A percentile compares a stretch with the other conserved stretches of the same genome.
These are phyloP conservation scores for Castanospermum australe DNA, from an alignment of 306 rosid species.

Conservation along the genomic window DNA sequence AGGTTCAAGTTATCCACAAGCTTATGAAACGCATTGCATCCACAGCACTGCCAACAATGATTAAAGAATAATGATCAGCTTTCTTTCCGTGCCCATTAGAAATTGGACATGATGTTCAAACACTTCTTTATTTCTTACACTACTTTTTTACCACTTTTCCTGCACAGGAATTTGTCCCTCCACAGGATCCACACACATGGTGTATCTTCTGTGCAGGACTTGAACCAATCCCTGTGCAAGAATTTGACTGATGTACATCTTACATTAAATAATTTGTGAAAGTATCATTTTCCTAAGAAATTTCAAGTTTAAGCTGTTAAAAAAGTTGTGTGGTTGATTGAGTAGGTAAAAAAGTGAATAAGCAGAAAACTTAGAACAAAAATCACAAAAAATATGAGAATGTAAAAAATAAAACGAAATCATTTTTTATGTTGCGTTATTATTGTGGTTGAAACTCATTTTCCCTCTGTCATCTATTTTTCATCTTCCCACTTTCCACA, in stretches of 20 bases:
- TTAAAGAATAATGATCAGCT: neutral
- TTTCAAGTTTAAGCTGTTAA: neutral
- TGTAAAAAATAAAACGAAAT: neutral
- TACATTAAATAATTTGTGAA: neutral
- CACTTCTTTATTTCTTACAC: neutral
- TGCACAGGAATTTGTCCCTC: neutral
- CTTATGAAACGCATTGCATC: conserved; percentile 92
- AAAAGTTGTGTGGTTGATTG: too few species aligned
- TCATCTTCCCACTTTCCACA: neutral
- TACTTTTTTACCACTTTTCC: neutral
- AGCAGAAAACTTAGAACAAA: neutral
- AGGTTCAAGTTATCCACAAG: conserved; percentile 93
- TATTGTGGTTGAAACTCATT: neutral
- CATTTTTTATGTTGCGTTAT: neutral
- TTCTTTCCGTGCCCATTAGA: neutral
- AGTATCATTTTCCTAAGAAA: neutral
- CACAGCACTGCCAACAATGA: conserved; percentile 67
- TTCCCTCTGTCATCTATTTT: neutral
- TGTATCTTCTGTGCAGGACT: neutral
- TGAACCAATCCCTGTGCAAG: neutral
- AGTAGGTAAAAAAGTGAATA: neutral
- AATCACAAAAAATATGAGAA: neutral
- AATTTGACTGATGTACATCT: neutral
- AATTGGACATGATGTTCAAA: neutral
- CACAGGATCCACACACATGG: neutral